Conservation (phyloP, 1,284 basidiomycete species). For the Ceraceosorus bombacis region DNA sequence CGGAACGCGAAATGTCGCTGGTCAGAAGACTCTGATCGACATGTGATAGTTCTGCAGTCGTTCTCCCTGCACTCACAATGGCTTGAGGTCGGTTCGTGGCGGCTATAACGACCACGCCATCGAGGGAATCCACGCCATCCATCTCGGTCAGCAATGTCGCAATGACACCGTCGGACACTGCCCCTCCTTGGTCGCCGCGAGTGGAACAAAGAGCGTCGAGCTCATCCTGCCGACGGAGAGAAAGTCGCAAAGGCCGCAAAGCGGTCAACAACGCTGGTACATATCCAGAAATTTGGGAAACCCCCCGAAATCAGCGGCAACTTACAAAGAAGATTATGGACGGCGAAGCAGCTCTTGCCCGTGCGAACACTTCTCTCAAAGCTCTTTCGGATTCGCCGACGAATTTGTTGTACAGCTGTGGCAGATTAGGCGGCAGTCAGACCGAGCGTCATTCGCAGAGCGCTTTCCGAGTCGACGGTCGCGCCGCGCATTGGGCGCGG, state of each 20-base stretch:
- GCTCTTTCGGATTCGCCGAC: constrained; percentile 95
- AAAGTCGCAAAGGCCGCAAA: background rate
- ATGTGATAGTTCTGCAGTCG: background rate
- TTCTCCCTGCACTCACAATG: constrained; percentile 57
- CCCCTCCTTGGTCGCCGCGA: constrained; percentile 56
- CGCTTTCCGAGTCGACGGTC: too few species aligned
- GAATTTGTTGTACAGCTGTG: constrained; percentile 73
- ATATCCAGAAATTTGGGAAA: background rate
- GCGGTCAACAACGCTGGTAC: background rate
- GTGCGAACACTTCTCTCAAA: constrained; percentile 87
- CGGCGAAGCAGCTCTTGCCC: constrained; percentile 84
- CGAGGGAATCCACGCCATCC: constrained; percentile 90
- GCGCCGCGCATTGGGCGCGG: background rate
- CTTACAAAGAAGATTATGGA: constrained; percentile 84
- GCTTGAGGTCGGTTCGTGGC: constrained; percentile 93
- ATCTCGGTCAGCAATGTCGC: constrained; percentile 89
- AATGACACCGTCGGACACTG: constrained; percentile 66
- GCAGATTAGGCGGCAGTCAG: too few species aligned
- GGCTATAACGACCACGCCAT: constrained; percentile 86
- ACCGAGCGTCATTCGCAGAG: too few species aligned
- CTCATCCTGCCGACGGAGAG: constrained; percentile 64
- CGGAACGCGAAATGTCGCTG: background rate
- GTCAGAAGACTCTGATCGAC: background rate
- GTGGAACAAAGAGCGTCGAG: constrained; percentile 86
- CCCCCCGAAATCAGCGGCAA: constrained; percentile 50